phyloP scores from a whole-genome alignment of 1,139 yeast species.

The Yamadazyma triangularis region DNA sequence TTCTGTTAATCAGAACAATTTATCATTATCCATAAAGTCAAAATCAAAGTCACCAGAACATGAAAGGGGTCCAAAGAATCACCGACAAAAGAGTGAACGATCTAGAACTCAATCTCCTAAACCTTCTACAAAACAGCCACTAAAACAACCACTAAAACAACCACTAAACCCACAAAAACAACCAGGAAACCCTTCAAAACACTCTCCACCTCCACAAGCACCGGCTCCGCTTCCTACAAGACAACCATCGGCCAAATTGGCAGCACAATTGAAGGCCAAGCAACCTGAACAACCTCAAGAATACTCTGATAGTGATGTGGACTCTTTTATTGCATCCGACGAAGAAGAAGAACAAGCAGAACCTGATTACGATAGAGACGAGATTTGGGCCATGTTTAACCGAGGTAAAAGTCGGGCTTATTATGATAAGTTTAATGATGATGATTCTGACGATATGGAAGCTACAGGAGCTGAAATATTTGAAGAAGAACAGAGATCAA shows the following conservation, averaged over 20 bases:
- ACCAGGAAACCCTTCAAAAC: not conserved
- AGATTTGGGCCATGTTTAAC: slow-evolving; percentile 84
- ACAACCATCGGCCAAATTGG: slow-evolving; percentile 16
- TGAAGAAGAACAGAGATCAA: slow-evolving; percentile 72
- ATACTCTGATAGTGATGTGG: slow-evolving; percentile 35
- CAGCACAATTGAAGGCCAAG: slow-evolving; percentile 21
- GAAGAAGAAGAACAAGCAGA: slow-evolving; percentile 31
- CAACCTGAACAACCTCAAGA: slow-evolving; percentile 8
- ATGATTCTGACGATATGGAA: slow-evolving; percentile 78
- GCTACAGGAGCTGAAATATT: slow-evolving; percentile 87
- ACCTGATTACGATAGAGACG: slow-evolving; percentile 68
- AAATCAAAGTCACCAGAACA: slow-evolving; percentile 21
- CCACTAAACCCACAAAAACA: not conserved
- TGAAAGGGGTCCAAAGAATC: not conserved
- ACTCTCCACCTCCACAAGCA: slow-evolving; percentile 7
- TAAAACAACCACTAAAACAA: no score
- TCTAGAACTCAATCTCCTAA: not conserved
- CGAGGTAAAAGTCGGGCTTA: slow-evolving; percentile 51
- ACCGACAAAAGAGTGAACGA: not conserved
- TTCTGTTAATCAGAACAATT: slow-evolving; percentile 37
- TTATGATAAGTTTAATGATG: slow-evolving; percentile 47
- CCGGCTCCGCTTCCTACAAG: slow-evolving; percentile 21
- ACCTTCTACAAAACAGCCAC: no score
- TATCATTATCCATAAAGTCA: slow-evolving; percentile 31
- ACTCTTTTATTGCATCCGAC: slow-evolving; percentile 53